These are phyloP conservation scores for Penicillium tannophilum DNA, from an alignment of 495 filamentous ascomycete species.

Conservation along the genomic window DNA sequence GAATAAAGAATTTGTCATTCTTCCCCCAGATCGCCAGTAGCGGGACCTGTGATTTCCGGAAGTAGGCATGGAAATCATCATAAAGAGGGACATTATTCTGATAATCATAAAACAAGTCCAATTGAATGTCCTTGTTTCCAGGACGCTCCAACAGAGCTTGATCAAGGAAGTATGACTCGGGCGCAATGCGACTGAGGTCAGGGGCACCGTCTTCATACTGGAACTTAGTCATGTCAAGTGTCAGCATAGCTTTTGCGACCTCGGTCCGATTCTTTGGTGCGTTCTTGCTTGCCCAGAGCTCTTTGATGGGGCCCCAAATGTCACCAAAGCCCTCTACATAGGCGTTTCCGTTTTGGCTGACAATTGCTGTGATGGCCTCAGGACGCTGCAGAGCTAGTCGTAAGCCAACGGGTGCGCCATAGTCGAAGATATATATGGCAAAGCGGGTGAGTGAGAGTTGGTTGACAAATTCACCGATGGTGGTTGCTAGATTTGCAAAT, in stretches of 20 bases:
- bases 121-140: constrained; percentile 57
- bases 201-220: constrained; percentile 57
- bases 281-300: constrained; percentile 50
- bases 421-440: constrained; percentile 67
- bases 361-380: constrained; percentile 51
- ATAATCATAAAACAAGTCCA: constrained; percentile 62
- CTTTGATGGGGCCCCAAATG: constrained; percentile 56
- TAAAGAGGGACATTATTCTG: constrained; percentile 57
- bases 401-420: constrained; percentile 61
- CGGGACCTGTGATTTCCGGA: constrained; percentile 54
- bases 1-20: constrained; percentile 59
- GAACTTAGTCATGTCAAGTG: constrained; percentile 49
- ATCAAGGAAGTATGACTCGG: constrained; percentile 55
- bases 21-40: constrained; percentile 65
- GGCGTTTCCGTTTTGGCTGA: constrained; percentile 67
- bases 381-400: constrained; percentile 55
- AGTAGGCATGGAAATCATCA: constrained; percentile 60
- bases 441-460: constrained; percentile 48
- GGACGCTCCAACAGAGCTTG: constrained; percentile 49
- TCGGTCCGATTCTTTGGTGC: constrained; percentile 35
- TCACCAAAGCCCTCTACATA: constrained; percentile 59
- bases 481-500: constrained; percentile 51
- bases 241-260: constrained; percentile 42
- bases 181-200: constrained; percentile 41
- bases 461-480: constrained; percentile 51